Conservation (phyloP, 495 filamentous ascomycete species). For the Echria macrotheca region DNA sequence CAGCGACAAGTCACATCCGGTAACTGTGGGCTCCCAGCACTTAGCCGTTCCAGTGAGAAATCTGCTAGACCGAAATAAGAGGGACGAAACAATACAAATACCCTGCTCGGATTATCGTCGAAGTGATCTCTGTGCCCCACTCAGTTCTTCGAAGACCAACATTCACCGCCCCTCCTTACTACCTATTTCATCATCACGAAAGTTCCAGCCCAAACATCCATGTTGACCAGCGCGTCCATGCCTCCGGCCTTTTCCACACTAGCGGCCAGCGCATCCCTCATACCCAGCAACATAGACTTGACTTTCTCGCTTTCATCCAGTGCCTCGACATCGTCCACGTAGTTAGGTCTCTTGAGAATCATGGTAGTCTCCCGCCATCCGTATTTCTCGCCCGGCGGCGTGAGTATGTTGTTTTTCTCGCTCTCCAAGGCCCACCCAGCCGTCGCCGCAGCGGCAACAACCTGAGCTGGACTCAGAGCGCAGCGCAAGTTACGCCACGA, state of each 20-base stretch:
- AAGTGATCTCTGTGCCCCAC: too few species aligned
- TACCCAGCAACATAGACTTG: constrained; percentile 3
- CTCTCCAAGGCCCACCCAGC: not conserved
- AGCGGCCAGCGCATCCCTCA: constrained; percentile 1
- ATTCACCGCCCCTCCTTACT: too few species aligned
- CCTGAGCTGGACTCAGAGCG: not conserved
- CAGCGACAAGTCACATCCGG: too few species aligned
- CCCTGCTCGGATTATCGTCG: too few species aligned
- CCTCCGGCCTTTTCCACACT: constrained; percentile 1
- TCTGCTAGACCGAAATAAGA: too few species aligned
- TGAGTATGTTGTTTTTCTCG: not conserved
- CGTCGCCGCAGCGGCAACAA: not conserved
- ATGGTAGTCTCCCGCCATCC: constrained; percentile 3
- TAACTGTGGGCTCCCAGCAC: too few species aligned
- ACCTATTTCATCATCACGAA: too few species aligned
- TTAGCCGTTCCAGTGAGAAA: too few species aligned
- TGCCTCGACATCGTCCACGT: constrained; percentile 3
- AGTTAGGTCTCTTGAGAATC: not conserved
- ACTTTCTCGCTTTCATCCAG: not conserved
- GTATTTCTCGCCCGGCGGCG: not conserved
- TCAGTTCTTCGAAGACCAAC: too few species aligned
- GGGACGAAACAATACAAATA: too few species aligned
- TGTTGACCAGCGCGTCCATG: not conserved
- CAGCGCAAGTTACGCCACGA: not conserved
- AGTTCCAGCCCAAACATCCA: constrained; percentile 2